These are phyloP conservation scores for Xanthoconium purpureum DNA, from an alignment of 768 basidiomycete species.

Conservation along the genomic window DNA sequence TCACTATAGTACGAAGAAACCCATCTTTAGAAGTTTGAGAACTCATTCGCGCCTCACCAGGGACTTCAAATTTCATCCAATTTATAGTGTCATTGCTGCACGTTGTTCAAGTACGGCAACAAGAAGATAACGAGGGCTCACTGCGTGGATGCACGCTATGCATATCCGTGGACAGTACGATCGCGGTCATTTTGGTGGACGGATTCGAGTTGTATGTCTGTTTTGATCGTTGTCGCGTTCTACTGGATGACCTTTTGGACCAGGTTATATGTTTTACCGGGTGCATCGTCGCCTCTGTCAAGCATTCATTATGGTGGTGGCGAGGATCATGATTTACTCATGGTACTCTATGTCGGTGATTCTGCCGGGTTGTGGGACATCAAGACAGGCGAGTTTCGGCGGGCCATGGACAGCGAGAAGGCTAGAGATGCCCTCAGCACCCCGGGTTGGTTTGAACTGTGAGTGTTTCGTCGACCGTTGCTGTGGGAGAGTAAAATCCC, in stretches of 20 bases:
- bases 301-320: conserved; percentile 58
- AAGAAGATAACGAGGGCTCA: conserved; percentile 49
- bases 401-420: conserved; percentile 75
- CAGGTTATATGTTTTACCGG: conserved; percentile 82
- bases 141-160: conserved; percentile 70
- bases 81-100: conserved; percentile 64
- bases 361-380: conserved; percentile 87
- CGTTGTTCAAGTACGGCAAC: conserved; percentile 51
- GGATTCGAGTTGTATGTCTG: conserved; percentile 72
- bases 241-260: background rate
- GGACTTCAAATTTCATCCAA: conserved; percentile 63
- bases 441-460: conserved; percentile 78
- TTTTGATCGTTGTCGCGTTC: background rate
- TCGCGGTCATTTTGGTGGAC: conserved; percentile 73
- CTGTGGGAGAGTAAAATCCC: background rate
- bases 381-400: conserved; percentile 76
- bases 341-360: conserved; percentile 73
- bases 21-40: background rate
- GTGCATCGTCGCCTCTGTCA: conserved; percentile 63
- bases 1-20: conserved; percentile 48
- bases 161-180: conserved; percentile 73
- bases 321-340: conserved; percentile 52
- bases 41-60: conserved; percentile 34
- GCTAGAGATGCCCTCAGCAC: conserved; percentile 70
- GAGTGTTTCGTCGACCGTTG: conserved; percentile 8